A percentile compares a stretch with the other conserved stretches of the same genome.
Conservation (phyloP, 2,329 filamentous ascomycete species). For the Magnaporthiopsis poae region DNA sequence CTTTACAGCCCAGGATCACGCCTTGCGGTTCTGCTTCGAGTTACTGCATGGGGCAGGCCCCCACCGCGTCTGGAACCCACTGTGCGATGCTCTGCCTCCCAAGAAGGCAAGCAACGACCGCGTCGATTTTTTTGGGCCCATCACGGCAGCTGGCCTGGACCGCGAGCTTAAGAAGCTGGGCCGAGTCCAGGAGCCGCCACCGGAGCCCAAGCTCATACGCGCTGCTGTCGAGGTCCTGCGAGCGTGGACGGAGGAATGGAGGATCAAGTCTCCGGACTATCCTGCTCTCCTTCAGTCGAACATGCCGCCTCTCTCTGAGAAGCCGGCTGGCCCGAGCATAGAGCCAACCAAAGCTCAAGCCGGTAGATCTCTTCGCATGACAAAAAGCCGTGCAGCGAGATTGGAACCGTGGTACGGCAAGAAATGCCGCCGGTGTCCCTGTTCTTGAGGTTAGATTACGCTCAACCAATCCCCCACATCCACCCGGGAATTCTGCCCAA, state of each 20-base stretch:
- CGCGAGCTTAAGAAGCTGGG: neutral
- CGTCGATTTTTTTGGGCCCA: neutral
- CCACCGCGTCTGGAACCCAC: neutral
- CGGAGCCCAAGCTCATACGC: neutral
- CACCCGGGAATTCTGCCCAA: too few species aligned
- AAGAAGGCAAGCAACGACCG: neutral
- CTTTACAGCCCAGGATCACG: neutral
- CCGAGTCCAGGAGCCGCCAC: neutral
- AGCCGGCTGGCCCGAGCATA: too few species aligned
- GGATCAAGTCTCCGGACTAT: neutral
- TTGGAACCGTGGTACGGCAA: too few species aligned
- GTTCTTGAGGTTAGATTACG: too few species aligned
- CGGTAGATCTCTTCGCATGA: too few species aligned
- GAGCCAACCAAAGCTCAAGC: too few species aligned
- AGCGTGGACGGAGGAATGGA: neutral
- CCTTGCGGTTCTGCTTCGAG: slow-evolving; percentile 1
- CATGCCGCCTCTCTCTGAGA: too few species aligned
- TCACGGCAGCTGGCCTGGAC: neutral
- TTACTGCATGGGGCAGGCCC: neutral
- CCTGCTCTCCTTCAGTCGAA: too few species aligned
- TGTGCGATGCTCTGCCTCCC: neutral
- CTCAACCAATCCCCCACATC: too few species aligned
- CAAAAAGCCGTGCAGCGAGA: too few species aligned
- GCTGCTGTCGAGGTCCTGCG: neutral
- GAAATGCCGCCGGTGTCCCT: too few species aligned